Base-by-base conservation (phyloP, 1,284 basidiomycete species). In the Puccinia horiana region DNA sequence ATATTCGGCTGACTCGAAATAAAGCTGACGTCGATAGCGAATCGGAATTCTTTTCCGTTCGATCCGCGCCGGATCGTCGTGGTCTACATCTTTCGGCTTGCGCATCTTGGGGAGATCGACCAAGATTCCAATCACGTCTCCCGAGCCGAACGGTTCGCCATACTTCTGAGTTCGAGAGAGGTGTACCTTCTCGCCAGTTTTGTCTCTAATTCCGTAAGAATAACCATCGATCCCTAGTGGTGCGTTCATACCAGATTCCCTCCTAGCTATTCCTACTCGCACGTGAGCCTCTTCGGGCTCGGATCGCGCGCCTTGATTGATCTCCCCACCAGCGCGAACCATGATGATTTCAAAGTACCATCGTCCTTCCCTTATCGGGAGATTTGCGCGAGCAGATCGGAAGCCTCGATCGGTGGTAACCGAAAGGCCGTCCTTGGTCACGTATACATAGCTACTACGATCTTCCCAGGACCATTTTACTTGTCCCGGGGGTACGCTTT, bases 341-440 rank as follows among this genome's bases (percentile, higher is more conserved):
- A 97, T 89, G 84, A 90, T 90, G 56, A 96, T 91, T 88, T 99
- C 97, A 89, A 95, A 92, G 87, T 96, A 99, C 95, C 95, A 99
- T 23, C 91, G 91, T 1, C 97, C 97, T 85, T 96, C 91, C 23
- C 95, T 90, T 18, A 98, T 90, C 0, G 94, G 93, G 0, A 94
- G 92, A 87, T 96, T 98, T 83, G 92, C 92, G 23, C 97, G 90
- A 1, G 92, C 95, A 84, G 93, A 94, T 52, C 97, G 89, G 86
- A 94, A 99, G 0, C 97, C 97, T 69, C 93, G 93, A 86, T 93
- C 93, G 2, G 96, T 93, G 3, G 91, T 89, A 75, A 95, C 88
- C 0, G 92, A 91, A 4, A 93, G 86, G 0, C 93, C 96, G 84
- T 96, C 93, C 69, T 91, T 90, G 0, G 94, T 93, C 83, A 97